Conservation (phyloP, 129 eudicot genomes). For the Lonicera japonica region DNA sequence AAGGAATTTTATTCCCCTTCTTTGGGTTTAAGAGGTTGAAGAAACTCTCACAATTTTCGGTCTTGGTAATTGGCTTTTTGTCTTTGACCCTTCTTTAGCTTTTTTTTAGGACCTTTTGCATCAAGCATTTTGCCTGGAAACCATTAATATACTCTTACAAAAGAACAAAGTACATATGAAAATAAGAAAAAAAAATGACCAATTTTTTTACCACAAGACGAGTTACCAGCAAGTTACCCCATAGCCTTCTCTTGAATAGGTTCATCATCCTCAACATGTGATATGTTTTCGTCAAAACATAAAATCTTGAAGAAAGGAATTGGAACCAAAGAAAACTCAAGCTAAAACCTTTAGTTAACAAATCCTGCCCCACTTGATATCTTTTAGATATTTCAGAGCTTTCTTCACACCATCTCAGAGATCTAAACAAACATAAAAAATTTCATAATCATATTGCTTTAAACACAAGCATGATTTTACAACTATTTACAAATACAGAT, state of each 20-base stretch:
- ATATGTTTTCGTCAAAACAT: slow-evolving; percentile 72
- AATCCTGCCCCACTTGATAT: slow-evolving; percentile 71
- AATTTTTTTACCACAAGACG: not conserved
- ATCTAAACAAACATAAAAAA: slow-evolving; percentile 34
- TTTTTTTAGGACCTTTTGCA: slow-evolving; percentile 80
- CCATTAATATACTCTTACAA: slow-evolving; percentile 77
- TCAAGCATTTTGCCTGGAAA: slow-evolving; percentile 81
- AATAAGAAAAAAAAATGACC: not conserved
- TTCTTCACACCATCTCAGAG: slow-evolving; percentile 86
- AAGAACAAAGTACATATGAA: not conserved
- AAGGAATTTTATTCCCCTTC: too few relatives aligned
- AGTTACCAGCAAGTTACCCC: too few relatives aligned
- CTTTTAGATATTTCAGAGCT: slow-evolving; percentile 73
- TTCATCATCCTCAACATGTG: slow-evolving; percentile 95
- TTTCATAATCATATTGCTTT: not conserved
- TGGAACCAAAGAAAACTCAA: slow-evolving; percentile 70
- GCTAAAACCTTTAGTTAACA: slow-evolving; percentile 92
- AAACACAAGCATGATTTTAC: not conserved
- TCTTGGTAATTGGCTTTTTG: slow-evolving; percentile 65
- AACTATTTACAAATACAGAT: slow-evolving; percentile 25
- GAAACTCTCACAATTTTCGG: too few relatives aligned
- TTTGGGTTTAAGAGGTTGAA: too few relatives aligned
- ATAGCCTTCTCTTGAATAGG: slow-evolving; percentile 93
- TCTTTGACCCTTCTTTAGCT: slow-evolving; percentile 90
- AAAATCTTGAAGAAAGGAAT: slow-evolving; percentile 77